Conservation (phyloP, 306 rosid genomes). For the Medicago lupulina region DNA sequence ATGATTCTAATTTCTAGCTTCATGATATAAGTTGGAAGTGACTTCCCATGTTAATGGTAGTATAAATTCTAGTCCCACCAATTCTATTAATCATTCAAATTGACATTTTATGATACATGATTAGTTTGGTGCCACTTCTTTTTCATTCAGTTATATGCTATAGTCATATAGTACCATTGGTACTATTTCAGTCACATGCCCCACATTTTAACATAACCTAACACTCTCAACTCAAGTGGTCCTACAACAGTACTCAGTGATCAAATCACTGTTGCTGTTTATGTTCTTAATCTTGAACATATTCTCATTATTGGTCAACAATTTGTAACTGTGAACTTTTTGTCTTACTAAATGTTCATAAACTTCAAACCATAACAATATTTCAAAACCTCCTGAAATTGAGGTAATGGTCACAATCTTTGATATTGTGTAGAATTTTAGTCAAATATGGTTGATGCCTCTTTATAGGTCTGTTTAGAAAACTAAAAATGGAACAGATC, state of each 20-base stretch:
- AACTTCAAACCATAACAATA: too few relatives aligned
- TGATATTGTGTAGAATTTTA: too few relatives aligned
- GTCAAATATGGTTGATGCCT: not conserved
- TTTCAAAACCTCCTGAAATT: too few relatives aligned
- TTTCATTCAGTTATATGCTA: slow-evolving; percentile 57
- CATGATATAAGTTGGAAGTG: slow-evolving; percentile 52
- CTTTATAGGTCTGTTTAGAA: too few relatives aligned
- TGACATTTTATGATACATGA: slow-evolving; percentile 42
- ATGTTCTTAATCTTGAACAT: slow-evolving; percentile 4
- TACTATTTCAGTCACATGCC: slow-evolving; percentile 35
- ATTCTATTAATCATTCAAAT: slow-evolving; percentile 43
- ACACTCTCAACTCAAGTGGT: slow-evolving; percentile 31
- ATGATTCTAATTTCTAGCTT: slow-evolving; percentile 47
- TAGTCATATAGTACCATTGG: slow-evolving; percentile 42
- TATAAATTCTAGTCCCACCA: slow-evolving; percentile 53
- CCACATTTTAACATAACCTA: slow-evolving; percentile 44
- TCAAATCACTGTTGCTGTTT: not conserved
- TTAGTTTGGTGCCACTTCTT: slow-evolving; percentile 63
- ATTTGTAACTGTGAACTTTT: slow-evolving; percentile 15
- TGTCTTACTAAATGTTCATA: not conserved
- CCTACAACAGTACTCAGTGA: slow-evolving; percentile 37
- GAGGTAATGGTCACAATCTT: too few relatives aligned
- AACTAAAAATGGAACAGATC: too few relatives aligned
- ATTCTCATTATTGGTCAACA: slow-evolving; percentile 25
- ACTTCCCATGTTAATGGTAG: slow-evolving; percentile 45